phyloP scores from a whole-genome alignment of 2,329 filamentous ascomycete genomes.

The Stagonosporopsis chrysanthemi region DNA sequence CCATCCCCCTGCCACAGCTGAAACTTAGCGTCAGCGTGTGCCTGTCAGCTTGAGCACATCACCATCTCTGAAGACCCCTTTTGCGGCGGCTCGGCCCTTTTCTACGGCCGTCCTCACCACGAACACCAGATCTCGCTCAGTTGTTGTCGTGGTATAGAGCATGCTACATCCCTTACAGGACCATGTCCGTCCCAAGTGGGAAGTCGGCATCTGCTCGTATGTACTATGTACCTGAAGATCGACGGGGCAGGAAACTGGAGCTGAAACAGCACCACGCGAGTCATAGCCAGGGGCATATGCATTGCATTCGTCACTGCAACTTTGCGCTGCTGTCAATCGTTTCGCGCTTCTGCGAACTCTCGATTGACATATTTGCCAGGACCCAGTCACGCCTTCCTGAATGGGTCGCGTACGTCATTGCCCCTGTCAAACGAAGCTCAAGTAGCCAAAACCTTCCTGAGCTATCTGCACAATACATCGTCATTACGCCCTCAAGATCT shows the following conservation, averaged over 20 bases:
- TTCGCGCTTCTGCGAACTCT: slow-evolving; percentile 8
- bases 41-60: slow-evolving; percentile 19
- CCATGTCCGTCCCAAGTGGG: not conserved
- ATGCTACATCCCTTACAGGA: not conserved
- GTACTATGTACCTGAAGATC: slow-evolving; percentile 14
- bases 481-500: too few relatives aligned
- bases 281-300: slow-evolving; percentile 2
- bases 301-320: slow-evolving; percentile 1
- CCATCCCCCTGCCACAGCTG: slow-evolving; percentile 17
- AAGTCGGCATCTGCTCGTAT: slow-evolving; percentile 5
- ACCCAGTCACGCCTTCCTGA: not conserved
- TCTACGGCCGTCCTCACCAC: not conserved
- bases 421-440: not conserved
- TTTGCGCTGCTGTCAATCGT: slow-evolving; percentile 1
- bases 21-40: slow-evolving; percentile 18
- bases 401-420: not conserved
- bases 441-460: not conserved
- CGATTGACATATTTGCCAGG: slow-evolving; percentile 9
- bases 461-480: not conserved
- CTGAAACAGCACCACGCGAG: slow-evolving; percentile 15
- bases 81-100: slow-evolving; percentile 18
- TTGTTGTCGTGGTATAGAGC: not conserved
- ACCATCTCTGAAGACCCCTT: slow-evolving; percentile 4
- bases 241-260: slow-evolving; percentile 5
- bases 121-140: not conserved